Evolutionary conservation across 495 filamentous ascomycete genomes (phyloP).

Genomic region (Podospora pseudopauciseta): DNA sequence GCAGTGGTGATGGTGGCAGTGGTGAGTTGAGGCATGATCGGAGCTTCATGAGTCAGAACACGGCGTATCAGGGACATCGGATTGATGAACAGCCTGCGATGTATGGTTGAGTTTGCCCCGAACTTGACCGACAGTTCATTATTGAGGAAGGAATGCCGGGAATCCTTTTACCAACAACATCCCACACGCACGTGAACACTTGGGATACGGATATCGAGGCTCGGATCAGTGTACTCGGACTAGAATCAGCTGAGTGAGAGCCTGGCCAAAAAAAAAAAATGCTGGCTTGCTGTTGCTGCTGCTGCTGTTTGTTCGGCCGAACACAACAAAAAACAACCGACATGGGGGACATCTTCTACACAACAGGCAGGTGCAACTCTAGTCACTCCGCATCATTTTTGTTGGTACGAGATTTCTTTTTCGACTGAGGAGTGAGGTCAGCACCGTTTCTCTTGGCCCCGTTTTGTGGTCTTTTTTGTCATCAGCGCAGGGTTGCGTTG

Average conservation of each 20-base stretch:
- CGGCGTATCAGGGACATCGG: not conserved
- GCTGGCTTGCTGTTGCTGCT: too few species aligned
- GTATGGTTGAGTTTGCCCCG: not conserved
- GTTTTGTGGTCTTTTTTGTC: not conserved
- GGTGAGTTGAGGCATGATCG: not conserved
- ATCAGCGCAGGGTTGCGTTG: not conserved
- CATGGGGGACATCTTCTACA: not conserved
- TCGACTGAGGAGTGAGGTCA: not conserved
- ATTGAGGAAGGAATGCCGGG: not conserved
- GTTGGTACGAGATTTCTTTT: not conserved
- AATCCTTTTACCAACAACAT: not conserved
- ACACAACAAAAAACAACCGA: not conserved
- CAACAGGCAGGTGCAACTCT: not conserved
- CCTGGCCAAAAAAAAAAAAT: not conserved
- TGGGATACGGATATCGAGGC: not conserved
- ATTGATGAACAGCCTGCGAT: slow-evolving; percentile 10
- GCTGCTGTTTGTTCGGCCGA: not conserved
- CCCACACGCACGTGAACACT: not conserved
- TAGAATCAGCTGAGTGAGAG: not conserved
- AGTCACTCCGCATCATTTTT: not conserved
- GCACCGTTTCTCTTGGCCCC: not conserved
- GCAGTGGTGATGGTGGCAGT: not conserved
- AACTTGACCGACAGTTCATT: too few species aligned
- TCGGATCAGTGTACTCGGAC: not conserved
- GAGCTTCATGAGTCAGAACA: not conserved